Conservation (phyloP, 352 stramenopile species). For the Globisporangium irregulare region DNA sequence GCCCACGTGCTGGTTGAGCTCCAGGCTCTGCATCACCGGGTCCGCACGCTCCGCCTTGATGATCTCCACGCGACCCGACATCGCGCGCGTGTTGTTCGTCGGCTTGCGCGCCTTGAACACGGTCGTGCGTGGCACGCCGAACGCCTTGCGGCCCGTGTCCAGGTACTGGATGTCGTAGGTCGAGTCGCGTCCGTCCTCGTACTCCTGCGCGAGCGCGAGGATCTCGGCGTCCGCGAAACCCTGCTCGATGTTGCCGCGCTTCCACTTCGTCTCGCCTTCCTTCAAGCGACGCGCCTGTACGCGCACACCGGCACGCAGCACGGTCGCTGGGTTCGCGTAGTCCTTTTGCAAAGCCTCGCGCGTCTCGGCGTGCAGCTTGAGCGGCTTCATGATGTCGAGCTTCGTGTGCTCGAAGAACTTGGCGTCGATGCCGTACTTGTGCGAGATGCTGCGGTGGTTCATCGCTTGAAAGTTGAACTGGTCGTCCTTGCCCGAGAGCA, state of each 20-base stretch:
- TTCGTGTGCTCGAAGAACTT: slow-evolving; percentile 89
- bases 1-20: slow-evolving; percentile 83
- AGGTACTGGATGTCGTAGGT: slow-evolving; percentile 88
- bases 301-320: slow-evolving; percentile 54
- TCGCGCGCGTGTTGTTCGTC: slow-evolving; percentile 64
- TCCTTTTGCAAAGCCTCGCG: slow-evolving; percentile 49
- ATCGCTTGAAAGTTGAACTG: slow-evolving; percentile 95
- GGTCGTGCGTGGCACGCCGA: slow-evolving; percentile 68
- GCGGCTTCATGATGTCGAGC: slow-evolving; percentile 86
- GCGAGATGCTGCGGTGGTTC: slow-evolving; percentile 94
- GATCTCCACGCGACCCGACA: slow-evolving; percentile 80
- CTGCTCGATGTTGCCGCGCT: slow-evolving; percentile 76
- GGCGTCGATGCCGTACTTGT: slow-evolving; percentile 90
- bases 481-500: slow-evolving; percentile 91
- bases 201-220: slow-evolving; percentile 54
- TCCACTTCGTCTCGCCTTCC: slow-evolving; percentile 81
- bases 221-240: slow-evolving; percentile 74
- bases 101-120: slow-evolving; percentile 74
- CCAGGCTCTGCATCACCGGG: slow-evolving; percentile 86
- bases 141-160: slow-evolving; percentile 80
- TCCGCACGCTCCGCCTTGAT: slow-evolving; percentile 69
- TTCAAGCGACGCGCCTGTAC: slow-evolving; percentile 74
- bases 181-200: slow-evolving; percentile 58
- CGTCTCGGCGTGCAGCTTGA: slow-evolving; percentile 72
- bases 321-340: slow-evolving; percentile 31